Evolutionary conservation across 495 filamentous ascomycete species (phyloP), one percentile per base, ranked within the genome.

Genomic region (Aspergillus carlsbadensis): DNA sequence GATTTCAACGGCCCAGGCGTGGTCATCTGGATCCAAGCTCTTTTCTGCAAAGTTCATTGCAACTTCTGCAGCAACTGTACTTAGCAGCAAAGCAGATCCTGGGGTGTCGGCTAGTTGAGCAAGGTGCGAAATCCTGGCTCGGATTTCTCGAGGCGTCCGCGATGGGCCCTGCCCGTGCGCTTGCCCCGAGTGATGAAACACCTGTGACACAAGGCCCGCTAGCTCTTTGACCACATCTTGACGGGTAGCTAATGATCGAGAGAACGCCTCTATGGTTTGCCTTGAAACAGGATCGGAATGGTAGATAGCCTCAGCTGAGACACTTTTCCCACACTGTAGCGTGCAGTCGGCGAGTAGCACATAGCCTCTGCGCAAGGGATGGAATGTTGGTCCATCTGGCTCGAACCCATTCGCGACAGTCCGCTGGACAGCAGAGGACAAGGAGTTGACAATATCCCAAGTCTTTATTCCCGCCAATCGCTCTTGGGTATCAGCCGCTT

Each of bases 41-140:
- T 52, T 63, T 53, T 82, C 76, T 10, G 78, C 73, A 48, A 78
- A 72, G 3, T 67, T 61, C 68, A 82, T 76, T 2, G 80, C 79
- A 26, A 76, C 68, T 52, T 78, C 72, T 14, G 77, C 64, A 13
- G 77, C 77, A n/a, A 81, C 65, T 42, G 64, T 66, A 20, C 68
- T 64, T 6, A 76, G 65, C 14, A 81, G 58, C 2, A 54, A 47
- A 31, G 67, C 67, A 22, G 72, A 44, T 3, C 63, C 64, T 14
- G 51, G 18, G 7, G 49, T 49, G n/a, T 66, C 58, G 15, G 57
- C 59, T 49, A 72, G 22, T 18, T 60, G 52, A 22, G 64, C 57
- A 10, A 77, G 65, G 18, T 56, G 61, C 4, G 67, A 65, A 15
- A 78, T 50, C 47, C 68, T 70, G 33, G 46, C 49, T 10, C 70